Evolutionary conservation across 805 yeast species (phyloP).

Genomic region (Myxozyma vanderwaltii): DNA sequence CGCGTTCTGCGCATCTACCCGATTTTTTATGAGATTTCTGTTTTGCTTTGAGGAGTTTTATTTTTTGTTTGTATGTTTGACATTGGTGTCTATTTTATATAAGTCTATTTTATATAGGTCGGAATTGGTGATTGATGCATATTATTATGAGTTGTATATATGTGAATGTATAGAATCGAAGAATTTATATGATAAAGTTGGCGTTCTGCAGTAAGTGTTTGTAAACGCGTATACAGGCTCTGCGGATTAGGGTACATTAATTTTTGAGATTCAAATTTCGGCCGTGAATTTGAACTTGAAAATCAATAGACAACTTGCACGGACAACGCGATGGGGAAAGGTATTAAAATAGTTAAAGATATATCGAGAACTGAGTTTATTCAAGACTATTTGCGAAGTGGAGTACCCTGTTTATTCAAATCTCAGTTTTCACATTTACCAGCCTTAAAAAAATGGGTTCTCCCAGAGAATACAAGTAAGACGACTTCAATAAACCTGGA

Average conservation of each 20-base stretch:
- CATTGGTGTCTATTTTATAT: not conserved
- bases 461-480: not conserved
- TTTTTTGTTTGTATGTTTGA: not conserved
- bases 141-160: no score
- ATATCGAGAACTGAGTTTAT: slow-evolving; percentile 4
- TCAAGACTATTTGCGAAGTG: not conserved
- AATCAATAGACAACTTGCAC: no score
- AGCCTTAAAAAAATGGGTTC: slow-evolving; percentile 19
- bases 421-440: slow-evolving; percentile 12
- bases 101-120: no score
- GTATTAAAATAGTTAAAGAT: slow-evolving; percentile 2
- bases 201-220: no score
- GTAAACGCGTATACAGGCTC: no score
- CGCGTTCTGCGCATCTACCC: not conserved
- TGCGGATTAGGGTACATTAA: slow-evolving; percentile 1
- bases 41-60: not conserved
- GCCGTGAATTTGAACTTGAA: not conserved
- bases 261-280: not conserved
- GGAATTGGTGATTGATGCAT: not conserved
- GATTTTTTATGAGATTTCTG: not conserved
- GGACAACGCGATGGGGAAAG: slow-evolving; percentile 5
- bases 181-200: no score
- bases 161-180: no score
- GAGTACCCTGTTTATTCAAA: slow-evolving; percentile 20
- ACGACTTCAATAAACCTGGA: not conserved